Evolutionary conservation across 2,329 filamentous ascomycete genomes (phyloP).

Genomic region (Phialemoniopsis sp.): DNA sequence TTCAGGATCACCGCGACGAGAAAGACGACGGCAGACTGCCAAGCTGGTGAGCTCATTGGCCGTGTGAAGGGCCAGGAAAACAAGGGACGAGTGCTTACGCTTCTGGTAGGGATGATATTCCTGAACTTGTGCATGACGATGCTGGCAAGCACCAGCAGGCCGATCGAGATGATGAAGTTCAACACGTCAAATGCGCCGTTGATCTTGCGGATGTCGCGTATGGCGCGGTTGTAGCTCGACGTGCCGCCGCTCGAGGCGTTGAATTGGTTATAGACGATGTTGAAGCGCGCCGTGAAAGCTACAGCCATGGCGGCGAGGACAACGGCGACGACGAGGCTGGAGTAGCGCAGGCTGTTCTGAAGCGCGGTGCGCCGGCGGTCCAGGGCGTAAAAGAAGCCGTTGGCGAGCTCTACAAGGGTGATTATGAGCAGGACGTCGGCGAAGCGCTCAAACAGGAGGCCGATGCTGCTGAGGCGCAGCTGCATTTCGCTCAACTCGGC

Average conservation of each 20-base stretch:
- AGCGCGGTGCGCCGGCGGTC: not conserved
- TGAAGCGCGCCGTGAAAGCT: conserved; percentile 3
- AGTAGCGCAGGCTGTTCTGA: conserved; percentile 9
- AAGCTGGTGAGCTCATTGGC: not conserved
- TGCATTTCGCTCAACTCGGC: not conserved
- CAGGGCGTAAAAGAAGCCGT: conserved; percentile 14
- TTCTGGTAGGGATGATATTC: not conserved
- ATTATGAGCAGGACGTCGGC: conserved; percentile 12
- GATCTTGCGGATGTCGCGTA: not conserved
- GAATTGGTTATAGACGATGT: not conserved
- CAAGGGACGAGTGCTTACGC: not conserved
- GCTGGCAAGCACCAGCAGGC: not conserved
- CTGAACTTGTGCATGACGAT: not conserved
- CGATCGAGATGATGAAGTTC: not conserved
- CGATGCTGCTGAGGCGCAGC: conserved; percentile 1
- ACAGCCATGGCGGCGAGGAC: conserved; percentile 10
- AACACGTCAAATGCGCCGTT: not conserved
- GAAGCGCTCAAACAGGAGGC: conserved; percentile 5
- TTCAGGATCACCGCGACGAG: conserved; percentile 23
- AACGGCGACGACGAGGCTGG: conserved; percentile 1
- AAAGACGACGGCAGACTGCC: conserved; percentile 22
- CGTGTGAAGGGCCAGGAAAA: not conserved
- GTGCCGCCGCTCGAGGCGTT: not conserved
- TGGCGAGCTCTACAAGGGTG: conserved; percentile 13
- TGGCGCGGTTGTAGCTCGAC: not conserved